These are phyloP conservation scores for Copromyces sp. DNA, from an alignment of 495 filamentous ascomycete species.

Conservation along the genomic window DNA sequence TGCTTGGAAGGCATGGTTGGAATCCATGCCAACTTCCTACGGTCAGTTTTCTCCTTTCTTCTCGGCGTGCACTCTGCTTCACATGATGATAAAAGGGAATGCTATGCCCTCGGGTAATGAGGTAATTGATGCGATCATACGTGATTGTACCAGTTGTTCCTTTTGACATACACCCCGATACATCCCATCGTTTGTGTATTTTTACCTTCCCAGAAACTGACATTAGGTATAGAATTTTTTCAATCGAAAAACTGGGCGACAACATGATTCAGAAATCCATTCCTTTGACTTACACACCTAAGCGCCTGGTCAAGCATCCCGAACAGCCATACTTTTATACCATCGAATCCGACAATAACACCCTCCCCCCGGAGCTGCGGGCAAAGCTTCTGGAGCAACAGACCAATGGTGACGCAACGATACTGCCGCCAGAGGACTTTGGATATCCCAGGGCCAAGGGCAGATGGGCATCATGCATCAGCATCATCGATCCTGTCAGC, in stretches of 20 bases:
- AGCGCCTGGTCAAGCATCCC: conserved; percentile 77
- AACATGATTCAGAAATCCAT: conserved; percentile 84
- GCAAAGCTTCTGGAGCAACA: conserved; percentile 56
- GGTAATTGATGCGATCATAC: conserved; percentile 26
- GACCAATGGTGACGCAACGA: conserved; percentile 58
- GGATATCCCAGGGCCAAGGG: conserved; percentile 74
- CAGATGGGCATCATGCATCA: conserved; percentile 93
- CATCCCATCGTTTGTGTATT: neutral
- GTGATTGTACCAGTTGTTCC: conserved; percentile 43
- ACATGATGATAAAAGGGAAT: conserved; percentile 61
- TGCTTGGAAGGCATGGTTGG: conserved; percentile 92
- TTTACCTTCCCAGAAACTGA: conserved; percentile 12
- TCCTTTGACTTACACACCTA: conserved; percentile 81
- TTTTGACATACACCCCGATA: conserved; percentile 34
- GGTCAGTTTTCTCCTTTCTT: conserved; percentile 48
- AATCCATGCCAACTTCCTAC: conserved; percentile 79
- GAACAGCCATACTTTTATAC: conserved; percentile 86
- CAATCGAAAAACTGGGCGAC: conserved; percentile 73
- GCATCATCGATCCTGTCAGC: conserved; percentile 71
- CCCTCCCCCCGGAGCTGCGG: conserved; percentile 65
- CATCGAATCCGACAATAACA: conserved; percentile 86
- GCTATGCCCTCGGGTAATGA: conserved; percentile 37
- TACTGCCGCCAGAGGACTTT: conserved; percentile 73
- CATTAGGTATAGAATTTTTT: conserved; percentile 60
- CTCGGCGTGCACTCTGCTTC: conserved; percentile 22